Conservation (phyloP, 2,329 filamentous ascomycete species). For the Rutstroemia sp. region DNA sequence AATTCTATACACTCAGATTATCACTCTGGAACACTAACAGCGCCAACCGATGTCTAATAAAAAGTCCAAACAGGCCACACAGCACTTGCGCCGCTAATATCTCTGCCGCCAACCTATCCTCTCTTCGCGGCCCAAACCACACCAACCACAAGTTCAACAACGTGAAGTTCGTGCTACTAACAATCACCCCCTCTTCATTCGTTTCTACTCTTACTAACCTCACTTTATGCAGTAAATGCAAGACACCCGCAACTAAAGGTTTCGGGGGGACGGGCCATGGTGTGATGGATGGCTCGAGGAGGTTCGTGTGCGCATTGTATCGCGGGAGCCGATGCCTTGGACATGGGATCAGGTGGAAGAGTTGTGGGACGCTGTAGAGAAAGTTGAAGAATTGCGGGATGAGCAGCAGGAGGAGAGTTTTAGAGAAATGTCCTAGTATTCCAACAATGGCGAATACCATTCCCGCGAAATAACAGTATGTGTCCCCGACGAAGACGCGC, state of each 20-base stretch:
- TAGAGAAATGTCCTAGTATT: slow-evolving; percentile 96
- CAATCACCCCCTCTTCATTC: slow-evolving; percentile 62
- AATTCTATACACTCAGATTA: slow-evolving; percentile 47
- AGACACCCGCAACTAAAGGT: slow-evolving; percentile 49
- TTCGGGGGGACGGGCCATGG: slow-evolving; percentile 68
- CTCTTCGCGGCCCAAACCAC: slow-evolving; percentile 85
- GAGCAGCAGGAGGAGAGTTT: slow-evolving; percentile 85
- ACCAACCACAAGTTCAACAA: slow-evolving; percentile 94
- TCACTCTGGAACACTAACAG: slow-evolving; percentile 85
- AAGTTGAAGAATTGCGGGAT: slow-evolving; percentile 97
- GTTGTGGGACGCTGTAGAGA: slow-evolving; percentile 82
- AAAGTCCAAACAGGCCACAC: slow-evolving; percentile 74
- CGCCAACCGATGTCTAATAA: slow-evolving; percentile 79
- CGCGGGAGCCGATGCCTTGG: slow-evolving; percentile 85
- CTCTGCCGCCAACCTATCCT: slow-evolving; percentile 75
- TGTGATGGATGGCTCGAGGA: slow-evolving; percentile 81
- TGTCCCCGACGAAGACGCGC: slow-evolving; percentile 93
- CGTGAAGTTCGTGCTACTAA: slow-evolving; percentile 83
- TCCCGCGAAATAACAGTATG: slow-evolving; percentile 98
- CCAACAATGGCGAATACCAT: slow-evolving; percentile 98
- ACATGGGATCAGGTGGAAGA: slow-evolving; percentile 85
- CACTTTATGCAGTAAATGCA: slow-evolving; percentile 64
- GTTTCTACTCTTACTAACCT: slow-evolving; percentile 60
- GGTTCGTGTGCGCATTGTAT: slow-evolving; percentile 77
- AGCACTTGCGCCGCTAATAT: slow-evolving; percentile 70